Percentiles rank a stretch among this genome's conserved stretches.
Conservation (phyloP, 352 stramenopile species). For the Phytopythium vexans region DNA sequence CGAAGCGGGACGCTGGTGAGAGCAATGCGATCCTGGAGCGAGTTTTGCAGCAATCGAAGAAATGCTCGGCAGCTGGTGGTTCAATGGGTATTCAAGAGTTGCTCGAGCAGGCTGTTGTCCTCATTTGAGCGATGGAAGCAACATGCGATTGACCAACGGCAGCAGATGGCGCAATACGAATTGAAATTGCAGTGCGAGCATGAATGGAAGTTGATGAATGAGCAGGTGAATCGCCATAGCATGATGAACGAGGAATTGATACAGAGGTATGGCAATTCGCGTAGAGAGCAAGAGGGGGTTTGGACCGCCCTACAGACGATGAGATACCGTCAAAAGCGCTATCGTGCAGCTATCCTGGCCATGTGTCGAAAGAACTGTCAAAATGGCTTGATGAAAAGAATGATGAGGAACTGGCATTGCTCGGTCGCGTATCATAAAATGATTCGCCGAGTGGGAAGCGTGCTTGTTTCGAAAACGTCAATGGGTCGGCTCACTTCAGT, state of each 20-base stretch:
- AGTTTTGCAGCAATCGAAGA: conserved; percentile 14
- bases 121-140: neutral
- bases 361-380: neutral
- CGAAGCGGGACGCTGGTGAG: conserved; percentile 15
- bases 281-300: too few relatives aligned
- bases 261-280: neutral
- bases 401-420: neutral
- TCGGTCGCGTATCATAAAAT: neutral
- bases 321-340: neutral
- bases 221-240: neutral
- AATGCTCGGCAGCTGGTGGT: conserved; percentile 19
- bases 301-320: too few relatives aligned
- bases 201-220: neutral
- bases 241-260: conserved; percentile 5
- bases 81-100: conserved; percentile 13
- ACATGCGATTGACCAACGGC: neutral
- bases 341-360: neutral
- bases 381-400: neutral
- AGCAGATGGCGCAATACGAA: neutral
- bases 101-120: neutral
- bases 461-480: neutral
- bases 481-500: neutral
- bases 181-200: neutral
- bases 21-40: conserved; percentile 18
- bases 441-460: neutral